phyloP scores from a whole-genome alignment of 257 asterid genomes.

The Fraxinus quadrangulata region DNA sequence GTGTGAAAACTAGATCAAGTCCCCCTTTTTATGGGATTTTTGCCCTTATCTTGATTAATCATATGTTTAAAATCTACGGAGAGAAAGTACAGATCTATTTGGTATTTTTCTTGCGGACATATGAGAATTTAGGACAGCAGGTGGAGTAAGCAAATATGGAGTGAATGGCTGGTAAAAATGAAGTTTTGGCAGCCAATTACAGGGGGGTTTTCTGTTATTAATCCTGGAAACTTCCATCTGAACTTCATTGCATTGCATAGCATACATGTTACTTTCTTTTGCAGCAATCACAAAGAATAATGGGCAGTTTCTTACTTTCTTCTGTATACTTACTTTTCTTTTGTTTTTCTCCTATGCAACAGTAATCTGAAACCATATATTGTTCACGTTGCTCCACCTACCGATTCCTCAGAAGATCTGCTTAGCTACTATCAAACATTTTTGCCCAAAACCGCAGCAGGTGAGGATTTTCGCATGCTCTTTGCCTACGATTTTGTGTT shows the following conservation, averaged over 20 bases:
- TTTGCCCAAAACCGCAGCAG: background rate
- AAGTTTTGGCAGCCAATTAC: background rate
- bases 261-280: too few species aligned
- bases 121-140: background rate
- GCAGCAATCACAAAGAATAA: background rate
- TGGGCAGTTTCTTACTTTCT: constrained; percentile 18
- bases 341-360: background rate
- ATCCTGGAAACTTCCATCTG: too few species aligned
- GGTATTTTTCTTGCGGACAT: background rate
- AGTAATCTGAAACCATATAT: constrained; percentile 29
- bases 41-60: background rate
- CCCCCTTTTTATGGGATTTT: background rate
- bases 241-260: too few species aligned
- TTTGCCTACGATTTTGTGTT: constrained; percentile 42
- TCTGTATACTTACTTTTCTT: background rate
- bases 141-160: background rate
- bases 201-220: background rate
- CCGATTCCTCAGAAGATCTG: too few species aligned
- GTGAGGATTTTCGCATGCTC: constrained; percentile 37
- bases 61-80: background rate
- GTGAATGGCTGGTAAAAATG: background rate
- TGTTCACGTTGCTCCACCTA: constrained; percentile 29
- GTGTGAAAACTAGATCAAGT: background rate
- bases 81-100: background rate
- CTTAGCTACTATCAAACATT: too few species aligned